Conservation (phyloP, 2,329 filamentous ascomycete genomes). For the Didymella sp. region DNA sequence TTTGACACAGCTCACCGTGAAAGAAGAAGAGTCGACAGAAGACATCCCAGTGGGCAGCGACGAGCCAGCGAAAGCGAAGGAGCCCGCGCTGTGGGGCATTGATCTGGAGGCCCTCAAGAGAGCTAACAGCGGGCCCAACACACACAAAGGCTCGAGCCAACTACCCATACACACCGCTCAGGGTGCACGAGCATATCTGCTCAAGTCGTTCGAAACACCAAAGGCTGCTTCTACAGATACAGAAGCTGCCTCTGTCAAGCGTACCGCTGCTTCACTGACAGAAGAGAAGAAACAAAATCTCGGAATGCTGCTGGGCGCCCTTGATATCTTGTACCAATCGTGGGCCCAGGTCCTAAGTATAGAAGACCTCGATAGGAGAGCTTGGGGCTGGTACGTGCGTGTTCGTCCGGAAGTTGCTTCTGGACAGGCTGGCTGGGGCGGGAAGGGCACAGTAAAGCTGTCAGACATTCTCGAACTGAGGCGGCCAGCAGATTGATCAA, state of each 20-base stretch:
- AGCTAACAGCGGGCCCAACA: constrained; percentile 45
- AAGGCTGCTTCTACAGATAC: constrained; percentile 33
- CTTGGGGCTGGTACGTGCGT: constrained; percentile 82
- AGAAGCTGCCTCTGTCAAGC: constrained; percentile 51
- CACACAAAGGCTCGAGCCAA: constrained; percentile 45
- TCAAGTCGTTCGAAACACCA: constrained; percentile 65
- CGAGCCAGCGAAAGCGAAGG: constrained; percentile 29
- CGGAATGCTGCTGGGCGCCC: constrained; percentile 70
- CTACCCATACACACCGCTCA: constrained; percentile 80
- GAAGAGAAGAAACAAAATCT: constrained; percentile 74
- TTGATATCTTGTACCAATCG: constrained; percentile 75
- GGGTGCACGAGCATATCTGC: constrained; percentile 65
- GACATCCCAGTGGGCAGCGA: constrained; percentile 8
- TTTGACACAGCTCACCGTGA: constrained; percentile 1
- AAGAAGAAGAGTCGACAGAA: constrained; percentile 19
- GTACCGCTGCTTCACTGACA: constrained; percentile 57
- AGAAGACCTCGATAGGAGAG: constrained; percentile 74
- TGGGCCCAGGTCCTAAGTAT: constrained; percentile 71
- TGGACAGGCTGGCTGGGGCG: constrained; percentile 82
- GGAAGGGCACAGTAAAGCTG: constrained; percentile 74
- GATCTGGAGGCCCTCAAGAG: constrained; percentile 64
- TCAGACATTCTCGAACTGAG: constrained; percentile 61
- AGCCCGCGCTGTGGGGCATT: constrained; percentile 64
- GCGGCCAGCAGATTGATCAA: constrained; percentile 16
- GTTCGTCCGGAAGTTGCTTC: constrained; percentile 77